Evolutionary conservation across 495 filamentous ascomycete genomes (phyloP), one percentile per base, ranked within the genome.

Genomic region (Hypoxylon intermedium): DNA sequence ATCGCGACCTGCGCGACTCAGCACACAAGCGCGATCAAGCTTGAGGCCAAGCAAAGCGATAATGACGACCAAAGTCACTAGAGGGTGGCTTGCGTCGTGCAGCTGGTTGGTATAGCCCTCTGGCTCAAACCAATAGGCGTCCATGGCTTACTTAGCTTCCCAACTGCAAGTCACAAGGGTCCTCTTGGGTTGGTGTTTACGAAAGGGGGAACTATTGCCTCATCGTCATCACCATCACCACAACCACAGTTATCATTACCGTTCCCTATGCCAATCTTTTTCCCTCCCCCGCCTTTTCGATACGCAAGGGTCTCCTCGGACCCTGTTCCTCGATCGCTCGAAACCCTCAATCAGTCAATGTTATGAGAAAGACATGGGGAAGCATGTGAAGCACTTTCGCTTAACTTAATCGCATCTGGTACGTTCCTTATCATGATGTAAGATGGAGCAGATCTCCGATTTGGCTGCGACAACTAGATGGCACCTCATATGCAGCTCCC

Each of bases 61-160:
- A 18, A 45, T 26, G 61, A n/a, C 45, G 55, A 59, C 54, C 60
- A 13, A 16, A 13, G 47, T 19, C 18, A 15, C 48, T 58, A 58
- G 28, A 24, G n/a, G n/a, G n/a, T 2, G 38, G 9, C 21, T 45
- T 33, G 19, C 24, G 31, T 59, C 31, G 33, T 45, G 40, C 56
- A 50, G 37, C 52, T 21, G 15, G 28, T 44, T 45, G 48, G 34
- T 50, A 45, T 13, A 53, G 42, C 30, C 33, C 0, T 36, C 42
- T 15, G 12, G 16, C 31, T 24, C 44, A 7, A 13, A 30, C 50
- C 55, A 54, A 59, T 59, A 7, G 12, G 1, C 41, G 19, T 31
- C 23, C 15, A 1, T 19, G 3, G 11, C 23, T 53, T 52, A 9
- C 19, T 46, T 53, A 50, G 53, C 43, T 44, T 41, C 23, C 18